Base-by-base conservation (phyloP, 495 filamentous ascomycete species). In the Aspergillus ostianus region DNA sequence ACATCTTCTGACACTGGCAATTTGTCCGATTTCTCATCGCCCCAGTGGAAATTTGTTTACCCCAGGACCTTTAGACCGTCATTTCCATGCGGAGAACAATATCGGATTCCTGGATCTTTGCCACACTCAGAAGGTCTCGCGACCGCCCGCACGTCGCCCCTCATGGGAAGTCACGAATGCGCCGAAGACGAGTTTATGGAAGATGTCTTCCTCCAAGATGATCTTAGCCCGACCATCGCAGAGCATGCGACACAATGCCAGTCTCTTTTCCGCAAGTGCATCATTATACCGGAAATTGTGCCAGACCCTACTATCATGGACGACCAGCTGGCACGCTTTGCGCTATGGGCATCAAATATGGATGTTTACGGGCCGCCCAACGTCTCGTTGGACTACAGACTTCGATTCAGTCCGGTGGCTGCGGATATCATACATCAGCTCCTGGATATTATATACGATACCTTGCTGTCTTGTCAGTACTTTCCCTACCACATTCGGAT, bases 371-470 rank as follows among this genome's bases (percentile, higher is more conserved):
- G 70, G 29, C 64, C 64, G 57, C 70, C 58, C 61, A 69, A 73
- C 57, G 68, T 67, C 41, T 73, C 70, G 68, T 47, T 73, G 46
- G 70, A 73, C 50, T 73, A 73, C 66, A 65, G 68, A 57, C 70
- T 73, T 55, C 30, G 68, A 63, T 73, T 57, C 59, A 69, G 66
- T 66, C 69, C 69, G n/a, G 65, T 57, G 53, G 54, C 57, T 30
- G 67, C 57, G 45, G 65, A 72, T 2, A 72, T 70, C 56, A 67
- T 70, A 53, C 69, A 72, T 58, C 67, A 72, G 61, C 67, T 72
- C 49, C 53, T 71, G 48, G 61, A 67, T 54, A 47, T 69, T 29
- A 67, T 71, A 60, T 65, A 53, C 46, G 59, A 67, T 60, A 56
- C 60, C 13, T 61, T 71, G 61, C 2, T n/a, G 36, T 69, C 64